These are phyloP conservation scores for Bacterosira constricta DNA, from an alignment of 108 stramenopile species.

Conservation along the genomic window DNA sequence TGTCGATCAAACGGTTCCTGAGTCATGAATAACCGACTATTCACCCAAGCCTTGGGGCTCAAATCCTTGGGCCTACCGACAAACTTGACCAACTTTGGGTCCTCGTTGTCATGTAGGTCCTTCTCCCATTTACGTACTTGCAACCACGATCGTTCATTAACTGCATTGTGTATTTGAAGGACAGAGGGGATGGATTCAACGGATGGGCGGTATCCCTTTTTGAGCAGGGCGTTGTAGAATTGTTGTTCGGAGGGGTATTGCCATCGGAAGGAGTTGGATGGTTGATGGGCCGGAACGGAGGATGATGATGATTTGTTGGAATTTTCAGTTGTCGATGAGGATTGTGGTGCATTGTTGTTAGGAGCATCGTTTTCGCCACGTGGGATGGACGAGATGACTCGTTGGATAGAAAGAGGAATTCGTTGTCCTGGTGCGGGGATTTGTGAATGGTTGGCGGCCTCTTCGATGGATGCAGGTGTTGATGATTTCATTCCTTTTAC, in stretches of 20 bases:
- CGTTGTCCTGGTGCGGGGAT: constrained; percentile 73
- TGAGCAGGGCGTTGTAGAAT: constrained; percentile 95
- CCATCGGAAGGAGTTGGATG: constrained; percentile 61
- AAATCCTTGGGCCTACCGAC: constrained; percentile 90
- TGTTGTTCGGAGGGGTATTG: constrained; percentile 97
- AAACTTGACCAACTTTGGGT: constrained; percentile 84
- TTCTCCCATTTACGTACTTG: constrained; percentile 80
- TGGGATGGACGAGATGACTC: constrained; percentile 79
- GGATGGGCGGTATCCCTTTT: constrained; percentile 89
- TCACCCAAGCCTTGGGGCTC: constrained; percentile 90
- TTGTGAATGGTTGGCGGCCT: constrained; percentile 80
- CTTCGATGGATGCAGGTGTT: constrained; percentile 73
- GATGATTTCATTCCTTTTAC: constrained; percentile 13
- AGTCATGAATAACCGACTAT: constrained; percentile 71
- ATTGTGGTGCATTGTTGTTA: background rate
- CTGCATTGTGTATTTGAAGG: constrained; percentile 93
- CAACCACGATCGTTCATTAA: constrained; percentile 93
- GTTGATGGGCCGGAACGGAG: constrained; percentile 39
- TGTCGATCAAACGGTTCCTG: constrained; percentile 95
- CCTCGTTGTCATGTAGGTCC: constrained; percentile 40
- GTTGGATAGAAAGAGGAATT: constrained; percentile 70
- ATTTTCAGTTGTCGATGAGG: constrained; percentile 29
- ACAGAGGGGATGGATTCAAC: constrained; percentile 82
- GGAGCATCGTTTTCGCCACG: constrained; percentile 48
- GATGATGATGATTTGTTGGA: no score